phyloP scores from a whole-genome alignment of 495 filamentous ascomycete genomes.

The Mytilinidion resinicola region DNA sequence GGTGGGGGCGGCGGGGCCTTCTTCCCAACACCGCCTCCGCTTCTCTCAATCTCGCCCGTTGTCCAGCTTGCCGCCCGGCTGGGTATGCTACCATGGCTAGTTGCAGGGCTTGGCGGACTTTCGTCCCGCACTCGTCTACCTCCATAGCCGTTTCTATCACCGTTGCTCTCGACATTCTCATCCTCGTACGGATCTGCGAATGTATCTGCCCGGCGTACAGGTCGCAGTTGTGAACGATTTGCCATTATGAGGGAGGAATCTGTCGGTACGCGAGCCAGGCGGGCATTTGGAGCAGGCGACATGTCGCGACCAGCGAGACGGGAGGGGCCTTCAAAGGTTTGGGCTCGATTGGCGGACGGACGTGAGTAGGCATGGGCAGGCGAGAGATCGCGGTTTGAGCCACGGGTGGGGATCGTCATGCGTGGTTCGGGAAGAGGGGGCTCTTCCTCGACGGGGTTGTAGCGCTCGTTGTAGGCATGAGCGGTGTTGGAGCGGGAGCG shows the following conservation, averaged over 20 bases:
- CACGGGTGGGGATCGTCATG: constrained; percentile 33
- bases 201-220: constrained; percentile 45
- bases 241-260: constrained; percentile 46
- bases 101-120: constrained; percentile 38
- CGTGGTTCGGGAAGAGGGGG: constrained; percentile 32
- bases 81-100: constrained; percentile 28
- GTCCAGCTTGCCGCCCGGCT: constrained; percentile 28
- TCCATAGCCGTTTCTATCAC: constrained; percentile 38
- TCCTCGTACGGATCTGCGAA: constrained; percentile 62
- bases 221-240: constrained; percentile 42
- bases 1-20: constrained; percentile 77
- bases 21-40: constrained; percentile 35
- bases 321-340: constrained; percentile 54
- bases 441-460: constrained; percentile 54
- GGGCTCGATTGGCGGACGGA: constrained; percentile 42
- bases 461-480: constrained; percentile 50
- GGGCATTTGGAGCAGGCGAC: constrained; percentile 39
- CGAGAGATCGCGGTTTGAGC: constrained; percentile 21
- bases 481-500: constrained; percentile 58
- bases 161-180: constrained; percentile 42
- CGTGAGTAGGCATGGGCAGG: constrained; percentile 28
- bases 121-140: constrained; percentile 6
- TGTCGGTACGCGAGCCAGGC: constrained; percentile 52
- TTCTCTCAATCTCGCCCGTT: constrained; percentile 1
- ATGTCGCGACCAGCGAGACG: constrained; percentile 44